Conservation (phyloP, 345 rosid species). For the Excoecaria agallocha region DNA sequence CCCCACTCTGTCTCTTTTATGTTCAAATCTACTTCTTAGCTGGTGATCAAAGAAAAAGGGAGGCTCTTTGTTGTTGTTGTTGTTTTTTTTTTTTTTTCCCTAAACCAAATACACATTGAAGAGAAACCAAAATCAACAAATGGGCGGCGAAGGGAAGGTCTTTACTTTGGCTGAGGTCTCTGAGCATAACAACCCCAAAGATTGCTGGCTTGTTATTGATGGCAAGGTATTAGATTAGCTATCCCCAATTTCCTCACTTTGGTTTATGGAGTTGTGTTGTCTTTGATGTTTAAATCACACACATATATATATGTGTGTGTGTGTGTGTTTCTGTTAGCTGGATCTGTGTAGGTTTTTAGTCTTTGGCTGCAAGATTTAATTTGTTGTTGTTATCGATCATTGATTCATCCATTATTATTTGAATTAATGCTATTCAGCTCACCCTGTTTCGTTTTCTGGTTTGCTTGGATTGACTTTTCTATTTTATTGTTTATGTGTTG, state of each 20-base stretch:
- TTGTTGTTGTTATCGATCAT: not conserved
- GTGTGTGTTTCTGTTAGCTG: not conserved
- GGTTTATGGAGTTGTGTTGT: not conserved
- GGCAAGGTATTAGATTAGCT: slow-evolving; percentile 58
- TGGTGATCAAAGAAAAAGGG: not conserved
- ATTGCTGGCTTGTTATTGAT: slow-evolving; percentile 86
- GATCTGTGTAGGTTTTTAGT: slow-evolving; percentile 2
- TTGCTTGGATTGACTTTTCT: not conserved
- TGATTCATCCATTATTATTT: not conserved
- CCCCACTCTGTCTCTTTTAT: slow-evolving; percentile 6
- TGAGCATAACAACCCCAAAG: slow-evolving; percentile 56
- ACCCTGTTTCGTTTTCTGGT: not conserved
- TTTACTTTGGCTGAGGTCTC: slow-evolving; percentile 73
- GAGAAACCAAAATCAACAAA: slow-evolving; percentile 22
- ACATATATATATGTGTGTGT: too few relatives aligned
- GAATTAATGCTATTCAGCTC: not conserved
- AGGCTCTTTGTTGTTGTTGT: too few relatives aligned
- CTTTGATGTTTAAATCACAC: not conserved
- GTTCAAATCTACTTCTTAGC: not conserved
- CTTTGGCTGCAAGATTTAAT: not conserved
- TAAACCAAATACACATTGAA: not conserved
- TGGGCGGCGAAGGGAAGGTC: slow-evolving; percentile 59
- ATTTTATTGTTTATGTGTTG: not conserved
- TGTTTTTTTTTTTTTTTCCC: not conserved
- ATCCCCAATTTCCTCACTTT: not conserved